Percentiles rank a stretch among this genome's conserved stretches.
Evolutionary conservation across 495 filamentous ascomycete species (phyloP).

Genomic region (Xylaria grammica): DNA sequence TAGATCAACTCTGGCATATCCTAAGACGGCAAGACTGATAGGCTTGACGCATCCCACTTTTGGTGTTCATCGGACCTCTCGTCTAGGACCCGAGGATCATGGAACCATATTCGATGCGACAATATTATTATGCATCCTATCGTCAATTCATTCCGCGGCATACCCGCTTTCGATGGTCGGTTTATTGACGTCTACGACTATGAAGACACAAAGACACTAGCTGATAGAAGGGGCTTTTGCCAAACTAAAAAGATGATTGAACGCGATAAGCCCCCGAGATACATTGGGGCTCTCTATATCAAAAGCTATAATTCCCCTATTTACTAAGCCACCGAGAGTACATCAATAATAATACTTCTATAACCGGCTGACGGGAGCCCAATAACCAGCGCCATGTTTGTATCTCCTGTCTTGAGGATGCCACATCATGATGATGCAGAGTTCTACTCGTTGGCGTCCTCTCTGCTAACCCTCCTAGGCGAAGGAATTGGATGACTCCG

Average conservation of each 20-base stretch:
- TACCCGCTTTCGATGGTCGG: neutral
- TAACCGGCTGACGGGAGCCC: neutral
- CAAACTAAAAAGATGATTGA: neutral
- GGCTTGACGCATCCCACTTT: neutral
- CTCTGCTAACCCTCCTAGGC: neutral
- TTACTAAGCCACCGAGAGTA: neutral
- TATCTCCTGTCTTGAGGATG: neutral
- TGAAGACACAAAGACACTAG: neutral
- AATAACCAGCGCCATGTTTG: neutral
- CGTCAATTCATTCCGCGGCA: neutral
- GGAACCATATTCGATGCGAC: neutral
- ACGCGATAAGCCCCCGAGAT: neutral
- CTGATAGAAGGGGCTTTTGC: neutral
- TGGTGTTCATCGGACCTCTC: neutral
- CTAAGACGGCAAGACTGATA: neutral
- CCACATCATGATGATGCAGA: no score
- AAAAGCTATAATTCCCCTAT: neutral
- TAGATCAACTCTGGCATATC: constrained; percentile 1
- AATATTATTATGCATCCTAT: neutral
- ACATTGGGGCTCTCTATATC: neutral
- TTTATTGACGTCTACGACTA: neutral
- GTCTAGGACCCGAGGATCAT: neutral
- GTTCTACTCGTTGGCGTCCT: neutral
- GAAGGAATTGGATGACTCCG: constrained; percentile 10
- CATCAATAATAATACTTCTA: neutral